Evolutionary conservation across 78 protist genomes (phyloP).

Genomic region (Mantamonas sphyraenae): DNA sequence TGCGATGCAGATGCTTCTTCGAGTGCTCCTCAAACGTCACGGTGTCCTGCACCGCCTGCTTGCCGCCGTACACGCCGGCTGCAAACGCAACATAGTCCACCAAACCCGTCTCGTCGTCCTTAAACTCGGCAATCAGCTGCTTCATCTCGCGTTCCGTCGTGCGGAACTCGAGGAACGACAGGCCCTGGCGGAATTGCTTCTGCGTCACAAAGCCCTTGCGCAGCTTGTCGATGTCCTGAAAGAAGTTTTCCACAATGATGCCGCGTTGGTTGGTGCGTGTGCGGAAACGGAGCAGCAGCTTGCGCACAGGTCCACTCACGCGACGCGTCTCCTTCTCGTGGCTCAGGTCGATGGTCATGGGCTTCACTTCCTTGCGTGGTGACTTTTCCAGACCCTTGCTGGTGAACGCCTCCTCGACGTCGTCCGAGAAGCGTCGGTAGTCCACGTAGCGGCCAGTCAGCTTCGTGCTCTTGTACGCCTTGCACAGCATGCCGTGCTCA

Average conservation of each 20-base stretch:
- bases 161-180: no score
- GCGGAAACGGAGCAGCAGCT: no score
- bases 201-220: conserved; percentile 1
- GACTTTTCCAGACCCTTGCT: neutral
- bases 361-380: neutral
- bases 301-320: neutral
- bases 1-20: neutral
- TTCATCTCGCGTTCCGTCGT: neutral
- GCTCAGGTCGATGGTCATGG: neutral
- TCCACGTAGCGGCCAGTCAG: neutral
- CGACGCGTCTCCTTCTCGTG: neutral
- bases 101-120: neutral
- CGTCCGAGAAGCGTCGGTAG: neutral
- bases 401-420: neutral
- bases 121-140: neutral
- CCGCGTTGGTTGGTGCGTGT: neutral
- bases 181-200: no score
- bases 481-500: neutral
- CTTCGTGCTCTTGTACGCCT: neutral
- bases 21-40: neutral
- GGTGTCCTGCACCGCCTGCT: no score
- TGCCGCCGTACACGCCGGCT: no score
- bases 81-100: neutral
- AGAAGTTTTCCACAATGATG: neutral
- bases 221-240: conserved; percentile 15